Base-by-base conservation (phyloP, 805 yeast species). In the Alloascoidea hylecoeti region DNA sequence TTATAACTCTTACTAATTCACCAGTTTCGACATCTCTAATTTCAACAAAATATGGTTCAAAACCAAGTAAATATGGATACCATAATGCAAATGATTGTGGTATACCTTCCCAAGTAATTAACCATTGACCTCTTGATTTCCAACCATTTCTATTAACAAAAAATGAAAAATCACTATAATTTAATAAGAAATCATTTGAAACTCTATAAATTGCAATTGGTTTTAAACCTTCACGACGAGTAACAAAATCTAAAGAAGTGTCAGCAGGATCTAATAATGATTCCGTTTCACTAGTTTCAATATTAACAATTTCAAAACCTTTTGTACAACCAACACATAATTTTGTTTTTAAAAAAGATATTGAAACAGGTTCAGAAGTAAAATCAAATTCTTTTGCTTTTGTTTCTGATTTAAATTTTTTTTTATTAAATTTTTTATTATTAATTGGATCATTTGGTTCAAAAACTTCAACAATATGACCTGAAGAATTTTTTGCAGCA, bases 261-360 rank as follows among this genome's bases (percentile, higher is more conserved):
- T 92, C 98, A 0, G 97, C 98, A n/a, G 95, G 96, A 60, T 92
- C 97, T 49, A 92, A 64, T 38, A 92, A 70, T 5, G 92, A 76
- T 58, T 92, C 96, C 57, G 82, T 85, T 42, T 77, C 82, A 42
- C 83, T 79, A 38, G 80, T 83, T 42, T 80, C 82, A 34, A 88
- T 64, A 14, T 94, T 80, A 28, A 92, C 86, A 50, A 92, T 85
- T 60, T 92, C 97, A 63, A 92, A 92, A 0, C 98, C 98, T 55
- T 80, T 84, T 18, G 95, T 78, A 51, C 98, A 92, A 17, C 98
- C 98, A 45, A 92, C 81, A 63, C 96, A 89, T 44, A 92, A 61
- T 50, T 80, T 82, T 3, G 88, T 77, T 53, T 86, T 84, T 57
- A 92, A 64, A 52, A 89, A 89, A 17, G 95, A 86, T 14, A 92